phyloP scores from a whole-genome alignment of 805 yeast species.

The Suhomyces emberorum region DNA sequence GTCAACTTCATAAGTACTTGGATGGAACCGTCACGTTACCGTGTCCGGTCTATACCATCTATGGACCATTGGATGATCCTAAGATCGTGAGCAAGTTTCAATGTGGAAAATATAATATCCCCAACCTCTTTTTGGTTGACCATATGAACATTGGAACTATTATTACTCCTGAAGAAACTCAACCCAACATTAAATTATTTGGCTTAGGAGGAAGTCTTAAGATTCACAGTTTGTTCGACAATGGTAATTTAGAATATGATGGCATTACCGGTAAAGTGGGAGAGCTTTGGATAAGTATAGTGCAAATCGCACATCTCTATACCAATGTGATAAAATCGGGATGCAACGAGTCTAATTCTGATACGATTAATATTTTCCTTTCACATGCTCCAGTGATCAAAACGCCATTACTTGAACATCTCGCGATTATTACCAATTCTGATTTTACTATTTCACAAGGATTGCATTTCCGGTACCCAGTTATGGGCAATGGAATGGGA shows the following conservation, averaged over 20 bases:
- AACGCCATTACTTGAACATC: conserved; percentile 65
- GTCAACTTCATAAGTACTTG: conserved; percentile 20
- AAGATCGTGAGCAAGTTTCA: conserved; percentile 61
- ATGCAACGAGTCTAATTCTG: conserved; percentile 7
- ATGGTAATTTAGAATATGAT: conserved; percentile 18
- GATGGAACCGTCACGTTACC: conserved; percentile 38
- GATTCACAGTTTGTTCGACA: conserved; percentile 62
- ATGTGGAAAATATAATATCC: conserved; percentile 48
- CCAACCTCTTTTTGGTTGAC: conserved; percentile 60
- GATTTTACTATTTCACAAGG: conserved; percentile 75
- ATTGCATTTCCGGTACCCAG: conserved; percentile 65
- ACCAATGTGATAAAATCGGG: conserved; percentile 11
- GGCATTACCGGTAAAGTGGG: conserved; percentile 40
- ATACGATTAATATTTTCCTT: conserved; percentile 58
- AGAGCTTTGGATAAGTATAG: conserved; percentile 67
- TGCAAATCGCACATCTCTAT: conserved; percentile 65
- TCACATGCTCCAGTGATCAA: conserved; percentile 70
- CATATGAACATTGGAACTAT: conserved; percentile 49
- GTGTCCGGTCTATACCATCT: conserved; percentile 74
- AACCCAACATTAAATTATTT: conserved; percentile 47
- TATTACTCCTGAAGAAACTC: conserved; percentile 38
- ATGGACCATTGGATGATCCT: conserved; percentile 75
- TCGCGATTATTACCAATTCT: conserved; percentile 63
- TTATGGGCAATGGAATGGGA: conserved; percentile 66
- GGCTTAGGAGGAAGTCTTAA: conserved; percentile 75